These are phyloP conservation scores for Colletotrichum acutatum DNA, from an alignment of 2,329 filamentous ascomycete species.

Conservation along the genomic window DNA sequence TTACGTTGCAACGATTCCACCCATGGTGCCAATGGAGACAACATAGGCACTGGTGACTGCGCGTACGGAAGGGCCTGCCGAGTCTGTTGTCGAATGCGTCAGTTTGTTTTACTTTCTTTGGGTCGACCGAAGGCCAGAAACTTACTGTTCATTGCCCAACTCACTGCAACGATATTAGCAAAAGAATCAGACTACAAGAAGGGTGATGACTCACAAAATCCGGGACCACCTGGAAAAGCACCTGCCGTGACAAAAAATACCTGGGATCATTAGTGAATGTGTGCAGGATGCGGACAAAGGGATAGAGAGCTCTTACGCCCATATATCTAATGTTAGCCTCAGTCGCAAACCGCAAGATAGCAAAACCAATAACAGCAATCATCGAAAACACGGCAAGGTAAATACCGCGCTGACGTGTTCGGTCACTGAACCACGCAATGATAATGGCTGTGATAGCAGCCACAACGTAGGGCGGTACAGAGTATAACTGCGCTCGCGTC, in stretches of 20 bases:
- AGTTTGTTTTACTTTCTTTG: slow-evolving; percentile 28
- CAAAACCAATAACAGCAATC: slow-evolving; percentile 61
- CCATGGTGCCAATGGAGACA: slow-evolving; percentile 64
- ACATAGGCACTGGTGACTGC: slow-evolving; percentile 67
- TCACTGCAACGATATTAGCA: slow-evolving; percentile 43
- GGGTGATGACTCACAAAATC: slow-evolving; percentile 48
- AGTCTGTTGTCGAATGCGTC: slow-evolving; percentile 59
- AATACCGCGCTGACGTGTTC: slow-evolving; percentile 49
- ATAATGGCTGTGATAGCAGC: slow-evolving; percentile 53
- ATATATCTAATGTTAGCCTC: slow-evolving; percentile 58
- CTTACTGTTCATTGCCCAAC: slow-evolving; percentile 67
- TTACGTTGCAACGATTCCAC: slow-evolving; percentile 67
- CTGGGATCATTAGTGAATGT: slow-evolving; percentile 34
- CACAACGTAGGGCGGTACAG: slow-evolving; percentile 56
- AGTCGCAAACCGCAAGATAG: slow-evolving; percentile 58
- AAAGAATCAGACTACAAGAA: background rate
- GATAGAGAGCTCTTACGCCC: slow-evolving; percentile 38
- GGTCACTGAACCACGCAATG: slow-evolving; percentile 53
- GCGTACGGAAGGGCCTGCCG: slow-evolving; percentile 65
- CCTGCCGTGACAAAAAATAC: slow-evolving; percentile 67
- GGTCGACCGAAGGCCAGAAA: background rate
- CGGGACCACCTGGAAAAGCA: slow-evolving; percentile 67
- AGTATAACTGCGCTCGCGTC: slow-evolving; percentile 54
- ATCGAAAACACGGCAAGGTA: slow-evolving; percentile 52
- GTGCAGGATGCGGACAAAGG: background rate